Percentiles rank a stretch among this genome's conserved stretches.
Conservation (phyloP, 148 eudicot genomes). For the Pharnaceum exiguum region DNA sequence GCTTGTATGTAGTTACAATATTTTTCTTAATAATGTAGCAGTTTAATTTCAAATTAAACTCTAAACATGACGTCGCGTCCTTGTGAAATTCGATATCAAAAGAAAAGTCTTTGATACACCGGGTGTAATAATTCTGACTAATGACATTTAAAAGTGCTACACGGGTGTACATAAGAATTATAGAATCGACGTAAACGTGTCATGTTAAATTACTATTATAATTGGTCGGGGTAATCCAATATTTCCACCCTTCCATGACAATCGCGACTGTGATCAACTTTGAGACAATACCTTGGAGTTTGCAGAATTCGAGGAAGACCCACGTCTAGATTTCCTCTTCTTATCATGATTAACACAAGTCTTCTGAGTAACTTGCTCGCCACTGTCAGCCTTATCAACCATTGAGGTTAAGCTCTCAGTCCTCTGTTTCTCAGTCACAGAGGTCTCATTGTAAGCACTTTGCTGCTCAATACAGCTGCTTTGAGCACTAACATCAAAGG, state of each 20-base stretch:
- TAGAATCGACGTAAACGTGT: no score
- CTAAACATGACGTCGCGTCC: no score
- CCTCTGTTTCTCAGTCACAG: constrained; percentile 23
- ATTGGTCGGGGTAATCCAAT: no score
- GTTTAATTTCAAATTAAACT: no score
- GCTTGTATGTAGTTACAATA: no score
- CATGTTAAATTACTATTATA: no score
- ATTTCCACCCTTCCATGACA: neutral
- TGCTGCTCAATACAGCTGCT: constrained; percentile 24
- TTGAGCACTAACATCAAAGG: constrained; percentile 12
- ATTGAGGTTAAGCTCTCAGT: constrained; percentile 34
- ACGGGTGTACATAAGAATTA: no score
- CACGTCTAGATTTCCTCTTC: constrained; percentile 32
- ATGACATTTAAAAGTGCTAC: no score
- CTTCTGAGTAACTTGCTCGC: constrained; percentile 21
- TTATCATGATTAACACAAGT: constrained; percentile 12
- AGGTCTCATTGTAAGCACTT: constrained; percentile 4
- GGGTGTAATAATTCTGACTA: no score
- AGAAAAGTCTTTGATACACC: no score
- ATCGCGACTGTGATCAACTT: neutral
- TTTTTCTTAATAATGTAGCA: no score
- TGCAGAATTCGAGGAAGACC: constrained; percentile 34
- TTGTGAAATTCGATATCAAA: no score
- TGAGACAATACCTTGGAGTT: constrained; percentile 36
- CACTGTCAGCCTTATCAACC: constrained; percentile 26